phyloP scores from a whole-genome alignment of 139 green algal genomes.

The Haematococcus sp. region DNA sequence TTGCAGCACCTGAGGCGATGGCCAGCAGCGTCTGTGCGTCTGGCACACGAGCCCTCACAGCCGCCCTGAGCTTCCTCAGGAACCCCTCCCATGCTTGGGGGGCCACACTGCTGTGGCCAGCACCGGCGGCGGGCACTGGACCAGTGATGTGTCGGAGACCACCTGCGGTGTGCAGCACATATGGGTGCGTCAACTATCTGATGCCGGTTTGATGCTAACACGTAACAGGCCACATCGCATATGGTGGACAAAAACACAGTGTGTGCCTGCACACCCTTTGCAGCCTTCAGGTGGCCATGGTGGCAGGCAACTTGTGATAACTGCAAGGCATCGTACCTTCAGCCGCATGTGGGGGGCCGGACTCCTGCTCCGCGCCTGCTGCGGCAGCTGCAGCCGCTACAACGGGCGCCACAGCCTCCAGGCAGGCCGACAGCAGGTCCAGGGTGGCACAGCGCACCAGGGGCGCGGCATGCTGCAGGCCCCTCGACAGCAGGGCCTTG shows the following conservation, averaged over 20 bases:
- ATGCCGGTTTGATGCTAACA: too few species aligned
- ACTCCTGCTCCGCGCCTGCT: not conserved
- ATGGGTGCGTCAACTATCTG: too few species aligned
- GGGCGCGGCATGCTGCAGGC: slow-evolving; percentile 54
- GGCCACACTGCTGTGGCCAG: not conserved
- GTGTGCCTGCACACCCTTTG: too few species aligned
- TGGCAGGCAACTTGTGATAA: too few species aligned
- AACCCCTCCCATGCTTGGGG: slow-evolving; percentile 7
- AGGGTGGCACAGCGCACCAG: slow-evolving; percentile 45
- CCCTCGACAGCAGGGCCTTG: slow-evolving; percentile 55
- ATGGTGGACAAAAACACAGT: too few species aligned
- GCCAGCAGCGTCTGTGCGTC: slow-evolving; percentile 47
- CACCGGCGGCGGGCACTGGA: too few species aligned
- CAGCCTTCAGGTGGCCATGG: too few species aligned
- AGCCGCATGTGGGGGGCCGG: not conserved
- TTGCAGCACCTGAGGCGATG: slow-evolving; percentile 2
- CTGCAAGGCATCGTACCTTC: too few species aligned
- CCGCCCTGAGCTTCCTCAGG: slow-evolving; percentile 3
- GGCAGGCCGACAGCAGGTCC: slow-evolving; percentile 27
- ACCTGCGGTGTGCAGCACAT: too few species aligned
- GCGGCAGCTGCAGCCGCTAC: slow-evolving; percentile 16
- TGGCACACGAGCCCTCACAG: slow-evolving; percentile 31
- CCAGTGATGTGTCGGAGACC: too few species aligned
- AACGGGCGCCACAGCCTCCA: not conserved
- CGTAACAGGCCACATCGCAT: too few species aligned